phyloP scores from a whole-genome alignment of 306 rosid species.

The Carpinus fangiana region DNA sequence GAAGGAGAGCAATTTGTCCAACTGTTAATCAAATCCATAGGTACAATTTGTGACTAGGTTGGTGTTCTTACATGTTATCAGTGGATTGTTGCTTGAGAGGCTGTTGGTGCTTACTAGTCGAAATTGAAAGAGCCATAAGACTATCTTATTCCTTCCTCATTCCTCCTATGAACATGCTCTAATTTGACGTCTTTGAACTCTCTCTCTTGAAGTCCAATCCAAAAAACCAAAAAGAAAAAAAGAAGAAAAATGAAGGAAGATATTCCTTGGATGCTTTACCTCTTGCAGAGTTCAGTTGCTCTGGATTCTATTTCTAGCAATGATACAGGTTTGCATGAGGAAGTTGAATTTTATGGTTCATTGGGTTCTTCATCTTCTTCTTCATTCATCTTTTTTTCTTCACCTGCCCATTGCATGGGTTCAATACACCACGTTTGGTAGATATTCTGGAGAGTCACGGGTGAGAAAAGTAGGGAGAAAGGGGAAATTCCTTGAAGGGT shows the following conservation, averaged over 20 bases:
- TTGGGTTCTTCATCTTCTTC: not conserved
- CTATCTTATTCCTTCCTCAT: not conserved
- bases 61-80: not conserved
- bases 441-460: not conserved
- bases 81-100: not conserved
- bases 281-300: not conserved
- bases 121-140: not conserved
- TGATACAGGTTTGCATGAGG: not conserved
- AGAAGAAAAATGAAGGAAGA: too few species aligned
- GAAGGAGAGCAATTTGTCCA: constrained; percentile 14
- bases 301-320: not conserved
- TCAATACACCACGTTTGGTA: not conserved
- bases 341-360: not conserved
- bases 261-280: not conserved
- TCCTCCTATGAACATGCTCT: not conserved
- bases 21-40: constrained; percentile 22
- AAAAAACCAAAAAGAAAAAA: too few species aligned
- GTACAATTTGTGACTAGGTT: constrained; percentile 18
- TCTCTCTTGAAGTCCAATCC: too few species aligned
- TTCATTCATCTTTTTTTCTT: not conserved
- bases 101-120: not conserved
- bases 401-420: not conserved
- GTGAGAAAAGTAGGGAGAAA: not conserved
- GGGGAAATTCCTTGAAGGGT: not conserved
- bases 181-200: too few species aligned